Percentiles rank a stretch among this genome's conserved stretches.
phyloP scores from a whole-genome alignment of 306 rosid genomes.

The Elaeagnus macrophylla region DNA sequence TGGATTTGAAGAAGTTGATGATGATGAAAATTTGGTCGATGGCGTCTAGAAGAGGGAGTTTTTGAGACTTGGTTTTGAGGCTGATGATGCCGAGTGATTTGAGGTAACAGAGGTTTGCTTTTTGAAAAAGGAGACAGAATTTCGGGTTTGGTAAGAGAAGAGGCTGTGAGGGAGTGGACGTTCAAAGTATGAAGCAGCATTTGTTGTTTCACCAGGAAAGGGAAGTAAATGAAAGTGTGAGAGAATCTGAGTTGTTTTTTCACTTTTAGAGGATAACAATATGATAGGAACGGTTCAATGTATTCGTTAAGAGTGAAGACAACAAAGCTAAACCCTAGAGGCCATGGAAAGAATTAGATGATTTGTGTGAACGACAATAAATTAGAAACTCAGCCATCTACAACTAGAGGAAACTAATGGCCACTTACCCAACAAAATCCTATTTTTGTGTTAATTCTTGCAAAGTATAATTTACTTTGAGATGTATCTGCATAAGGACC shows the following conservation, averaged over 20 bases:
- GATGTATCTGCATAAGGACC: conserved; percentile 72
- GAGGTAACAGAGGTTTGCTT: conserved; percentile 66
- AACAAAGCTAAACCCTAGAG: no score
- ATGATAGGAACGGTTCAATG: background rate
- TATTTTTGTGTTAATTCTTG: conserved; percentile 77
- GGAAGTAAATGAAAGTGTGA: background rate
- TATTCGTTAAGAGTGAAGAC: no score
- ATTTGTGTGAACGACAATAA: background rate
- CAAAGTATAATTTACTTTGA: conserved; percentile 81
- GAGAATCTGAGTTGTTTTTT: background rate
- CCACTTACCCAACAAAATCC: conserved; percentile 87
- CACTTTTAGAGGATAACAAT: background rate
- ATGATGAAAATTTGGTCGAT: conserved; percentile 45
- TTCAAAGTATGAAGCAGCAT: conserved; percentile 9
- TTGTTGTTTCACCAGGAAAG: background rate
- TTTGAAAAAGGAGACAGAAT: background rate
- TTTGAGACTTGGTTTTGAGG: conserved; percentile 34
- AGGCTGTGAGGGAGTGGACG: conserved; percentile 12
- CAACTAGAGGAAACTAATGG: background rate
- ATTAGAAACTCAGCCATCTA: conserved; percentile 2
- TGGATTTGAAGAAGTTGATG: conserved; percentile 55
- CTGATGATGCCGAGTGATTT: conserved; percentile 44
- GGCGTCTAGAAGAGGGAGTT: conserved; percentile 48
- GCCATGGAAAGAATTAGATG: background rate
- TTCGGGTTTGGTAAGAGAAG: conserved; percentile 12